Evolutionary conservation across 306 rosid species (phyloP), one percentile per base, ranked within the genome.

Genomic region (Glycine soja): DNA sequence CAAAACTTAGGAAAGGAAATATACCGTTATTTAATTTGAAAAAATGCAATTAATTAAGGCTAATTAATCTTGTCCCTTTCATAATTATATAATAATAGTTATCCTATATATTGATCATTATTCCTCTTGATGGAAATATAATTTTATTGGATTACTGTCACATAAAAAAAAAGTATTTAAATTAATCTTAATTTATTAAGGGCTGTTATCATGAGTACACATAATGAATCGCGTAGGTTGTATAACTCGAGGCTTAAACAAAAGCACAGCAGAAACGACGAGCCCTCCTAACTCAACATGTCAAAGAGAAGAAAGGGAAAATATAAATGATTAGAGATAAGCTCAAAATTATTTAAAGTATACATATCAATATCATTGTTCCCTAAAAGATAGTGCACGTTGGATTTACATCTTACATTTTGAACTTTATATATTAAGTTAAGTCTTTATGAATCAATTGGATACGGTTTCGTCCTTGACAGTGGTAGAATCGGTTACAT

Each of bases 251-350:
- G 65, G 16, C 15, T 59, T 19, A 8, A 75, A 45, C 15, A 58
- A 74, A 34, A 59, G 58, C 59, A 59, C 70, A 58, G 4, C 3
- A 77, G 53, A 64, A 64, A 64, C 64, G 74, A 77, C 81, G 24
- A 51, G 64, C 81, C 73, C n/a, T 62, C 51, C 40, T 48, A 48
- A 63, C 11, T 16, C 51, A 77, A 34, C 45, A 11, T 76, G 48
- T 48, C 16, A 4, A 46, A 18, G 0, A 46, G 11, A 8, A 38
- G 11, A 24, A 24, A 24, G 5, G 51, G 32, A 7, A 7, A 47
- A 19, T 43, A 45, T 45, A 45, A 16, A 69, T 66, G 3, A 70
- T 70, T 24, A 16, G 42, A 47, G 75, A 70, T 47, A 70, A 24
- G 19, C 11, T 47, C 18, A 47, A 10, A 70, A 70, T 70, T 11